A percentile compares a stretch with the other conserved stretches of the same genome.
These are phyloP conservation scores for Aspergillus ibericus DNA, from an alignment of 2,329 filamentous ascomycete species.

Conservation along the genomic window DNA sequence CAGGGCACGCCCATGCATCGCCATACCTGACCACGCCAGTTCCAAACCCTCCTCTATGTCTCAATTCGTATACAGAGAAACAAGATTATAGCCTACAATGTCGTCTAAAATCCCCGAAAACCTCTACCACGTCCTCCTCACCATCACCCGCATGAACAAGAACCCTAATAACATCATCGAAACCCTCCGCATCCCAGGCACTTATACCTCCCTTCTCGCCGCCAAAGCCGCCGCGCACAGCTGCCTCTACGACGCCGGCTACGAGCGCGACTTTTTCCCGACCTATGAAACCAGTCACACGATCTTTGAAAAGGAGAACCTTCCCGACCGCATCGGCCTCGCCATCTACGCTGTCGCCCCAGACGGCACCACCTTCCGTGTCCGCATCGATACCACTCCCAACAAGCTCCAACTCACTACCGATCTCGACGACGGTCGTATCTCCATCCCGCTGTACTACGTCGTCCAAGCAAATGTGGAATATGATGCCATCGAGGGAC, in stretches of 20 bases:
- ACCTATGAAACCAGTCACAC: conserved; percentile 22
- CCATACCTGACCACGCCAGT: not conserved
- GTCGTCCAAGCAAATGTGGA: conserved; percentile 27
- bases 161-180: conserved; percentile 27
- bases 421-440: conserved; percentile 23
- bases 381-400: conserved; percentile 25
- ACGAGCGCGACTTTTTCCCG: conserved; percentile 30
- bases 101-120: conserved; percentile 1
- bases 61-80: not conserved
- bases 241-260: conserved; percentile 32
- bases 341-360: conserved; percentile 24
- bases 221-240: conserved; percentile 28
- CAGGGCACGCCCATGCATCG: not conserved
- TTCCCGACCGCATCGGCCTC: conserved; percentile 15
- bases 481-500: conserved; percentile 21
- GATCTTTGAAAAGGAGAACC: conserved; percentile 14
- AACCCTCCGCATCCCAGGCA: conserved; percentile 27
- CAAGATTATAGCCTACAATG: not conserved
- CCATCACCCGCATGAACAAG: conserved; percentile 22
- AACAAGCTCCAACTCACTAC: conserved; percentile 16
- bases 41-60: not conserved
- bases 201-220: conserved; percentile 23
- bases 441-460: conserved; percentile 27
- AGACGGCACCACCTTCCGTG: conserved; percentile 28
- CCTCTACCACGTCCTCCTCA: conserved; percentile 29